These are phyloP conservation scores for Dillenia suffruticosa DNA, from an alignment of 164 flowering plant species.

Conservation along the genomic window DNA sequence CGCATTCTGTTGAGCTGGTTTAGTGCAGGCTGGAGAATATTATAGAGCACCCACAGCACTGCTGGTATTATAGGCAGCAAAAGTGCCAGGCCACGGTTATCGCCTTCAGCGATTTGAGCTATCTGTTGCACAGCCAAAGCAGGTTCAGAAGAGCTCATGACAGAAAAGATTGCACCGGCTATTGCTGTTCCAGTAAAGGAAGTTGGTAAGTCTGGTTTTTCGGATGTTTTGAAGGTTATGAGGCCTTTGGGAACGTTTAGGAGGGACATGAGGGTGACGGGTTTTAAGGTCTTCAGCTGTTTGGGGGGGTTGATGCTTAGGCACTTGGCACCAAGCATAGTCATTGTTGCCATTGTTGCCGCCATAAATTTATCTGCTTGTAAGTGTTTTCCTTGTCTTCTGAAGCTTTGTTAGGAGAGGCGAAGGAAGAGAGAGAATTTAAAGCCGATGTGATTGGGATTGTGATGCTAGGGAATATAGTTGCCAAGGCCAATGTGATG, in stretches of 20 bases:
- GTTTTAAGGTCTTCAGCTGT: slow-evolving; percentile 28
- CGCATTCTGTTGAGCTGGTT: slow-evolving; percentile 80
- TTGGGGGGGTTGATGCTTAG: slow-evolving; percentile 31
- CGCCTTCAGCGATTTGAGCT: slow-evolving; percentile 56
- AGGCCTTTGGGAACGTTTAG: slow-evolving; percentile 58
- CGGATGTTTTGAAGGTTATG: slow-evolving; percentile 20
- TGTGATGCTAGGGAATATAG: not conserved
- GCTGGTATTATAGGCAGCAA: slow-evolving; percentile 80
- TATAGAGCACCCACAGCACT: slow-evolving; percentile 76
- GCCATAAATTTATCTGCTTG: not conserved
- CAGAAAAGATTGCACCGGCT: slow-evolving; percentile 56
- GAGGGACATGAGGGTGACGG: slow-evolving; percentile 44
- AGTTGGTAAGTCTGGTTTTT: slow-evolving; percentile 10
- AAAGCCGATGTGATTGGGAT: not conserved
- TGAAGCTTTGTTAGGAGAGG: not conserved
- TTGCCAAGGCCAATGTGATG: too few relatives aligned
- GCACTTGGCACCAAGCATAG: slow-evolving; percentile 49
- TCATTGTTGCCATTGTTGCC: slow-evolving; percentile 33
- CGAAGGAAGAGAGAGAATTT: not conserved
- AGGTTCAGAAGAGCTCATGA: slow-evolving; percentile 53
- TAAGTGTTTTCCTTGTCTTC: too few relatives aligned
- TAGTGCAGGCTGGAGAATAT: slow-evolving; percentile 84
- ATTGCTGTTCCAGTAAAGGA: slow-evolving; percentile 42
- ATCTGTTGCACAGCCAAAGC: slow-evolving; percentile 79
- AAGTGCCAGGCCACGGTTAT: slow-evolving; percentile 80